Conservation (phyloP, 768 basidiomycete genomes). For the Cyclocybe aegerita region DNA sequence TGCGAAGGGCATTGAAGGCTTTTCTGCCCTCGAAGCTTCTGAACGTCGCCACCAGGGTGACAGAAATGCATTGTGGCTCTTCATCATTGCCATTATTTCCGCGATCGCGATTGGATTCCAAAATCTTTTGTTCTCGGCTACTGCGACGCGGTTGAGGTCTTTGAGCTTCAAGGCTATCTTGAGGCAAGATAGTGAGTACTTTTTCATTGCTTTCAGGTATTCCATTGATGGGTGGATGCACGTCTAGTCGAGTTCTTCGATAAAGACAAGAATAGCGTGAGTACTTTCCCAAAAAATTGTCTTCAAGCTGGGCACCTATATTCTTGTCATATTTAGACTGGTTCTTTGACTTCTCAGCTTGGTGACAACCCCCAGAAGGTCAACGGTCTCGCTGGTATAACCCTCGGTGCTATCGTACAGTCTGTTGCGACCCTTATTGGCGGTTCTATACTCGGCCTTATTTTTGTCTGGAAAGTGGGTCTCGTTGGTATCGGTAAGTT, state of each 20-base stretch:
- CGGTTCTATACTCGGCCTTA: conserved; percentile 74
- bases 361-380: conserved; percentile 88
- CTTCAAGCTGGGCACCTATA: background rate
- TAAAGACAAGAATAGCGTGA: conserved; percentile 71
- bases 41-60: conserved; percentile 56
- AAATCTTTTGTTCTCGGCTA: conserved; percentile 62
- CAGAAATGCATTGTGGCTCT: conserved; percentile 72
- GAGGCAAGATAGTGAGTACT: conserved; percentile 74
- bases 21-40: conserved; percentile 40
- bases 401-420: conserved; percentile 84
- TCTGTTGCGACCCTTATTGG: conserved; percentile 62
- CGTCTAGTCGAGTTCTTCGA: conserved; percentile 88
- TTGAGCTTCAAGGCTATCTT: conserved; percentile 76
- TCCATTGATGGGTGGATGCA: conserved; percentile 6
- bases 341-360: conserved; percentile 71
- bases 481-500: conserved; percentile 73
- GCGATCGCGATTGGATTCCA: conserved; percentile 59
- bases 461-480: conserved; percentile 72
- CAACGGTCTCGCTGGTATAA: conserved; percentile 80
- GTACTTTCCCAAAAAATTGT: conserved; percentile 20
- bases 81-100: conserved; percentile 73
- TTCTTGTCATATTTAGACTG: conserved; percentile 46
- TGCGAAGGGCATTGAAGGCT: conserved; percentile 54
- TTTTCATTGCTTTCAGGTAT: background rate
- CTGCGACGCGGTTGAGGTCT: conserved; percentile 67